Evolutionary conservation across 306 rosid species (phyloP), one percentile per base, ranked within the genome.

Genomic region (Dryas drummondii): DNA sequence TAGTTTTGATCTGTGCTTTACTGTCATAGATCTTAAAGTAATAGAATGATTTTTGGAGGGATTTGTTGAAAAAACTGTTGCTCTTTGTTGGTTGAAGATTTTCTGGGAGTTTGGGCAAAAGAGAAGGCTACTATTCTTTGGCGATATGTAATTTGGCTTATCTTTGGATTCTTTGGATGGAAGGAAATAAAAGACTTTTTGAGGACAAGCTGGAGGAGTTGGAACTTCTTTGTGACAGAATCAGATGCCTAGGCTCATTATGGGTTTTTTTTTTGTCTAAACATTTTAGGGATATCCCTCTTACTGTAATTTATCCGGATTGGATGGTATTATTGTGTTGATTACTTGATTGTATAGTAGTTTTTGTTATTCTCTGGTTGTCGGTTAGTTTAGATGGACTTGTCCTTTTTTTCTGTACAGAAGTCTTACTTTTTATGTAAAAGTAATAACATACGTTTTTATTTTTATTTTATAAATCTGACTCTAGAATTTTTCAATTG

Each of bases 401-500:
- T 58, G 40, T 26, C 63, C 8, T 3, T 54, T 8, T 54, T n/a
- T 9, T 57, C 4, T 55, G 60, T 55, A 32, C 37, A 1, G 37
- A 32, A 32, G 2, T 32, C 37, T 32, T 32, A 32, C 37, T 8
- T n/a, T n/a, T 9, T 57, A 4, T 55, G 60, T 55, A 14, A 12
- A 16, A 41, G 16, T 8, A 8, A 15, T 14, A 17, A 7, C 45
- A 22, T 26, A 16, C 8, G 2, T 32, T 32, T 6, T 6, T 37
- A 67, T 4, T 17, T 6, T 59, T 6, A 4, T 57, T 53, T 41
- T 68, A 79, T 50, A 44, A 65, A 37, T 80, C 58, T 83, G 79
- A 77, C 67, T 68, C 47, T 52, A 72, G 75, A 80, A 22, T 66
- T 41, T 26, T 78, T 44, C 66, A 51, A 70, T 78, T 84, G 81